Conservation (phyloP, 2,329 filamentous ascomycete genomes). For the Trichoderma harzianum region DNA sequence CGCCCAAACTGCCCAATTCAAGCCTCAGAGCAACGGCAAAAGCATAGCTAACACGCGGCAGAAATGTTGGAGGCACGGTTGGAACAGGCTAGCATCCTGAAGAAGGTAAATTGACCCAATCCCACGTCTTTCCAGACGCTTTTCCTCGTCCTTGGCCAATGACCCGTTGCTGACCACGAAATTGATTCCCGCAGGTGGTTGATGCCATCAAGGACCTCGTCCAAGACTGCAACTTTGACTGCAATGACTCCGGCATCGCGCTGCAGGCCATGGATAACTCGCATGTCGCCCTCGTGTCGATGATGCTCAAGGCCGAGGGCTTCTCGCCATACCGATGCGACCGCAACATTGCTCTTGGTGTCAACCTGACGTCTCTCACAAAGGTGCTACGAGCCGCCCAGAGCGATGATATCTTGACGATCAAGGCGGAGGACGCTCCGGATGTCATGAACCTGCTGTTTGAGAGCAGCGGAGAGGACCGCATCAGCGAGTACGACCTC, state of each 20-base stretch:
- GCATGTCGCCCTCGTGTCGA: conserved; percentile 96
- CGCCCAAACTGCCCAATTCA: neutral
- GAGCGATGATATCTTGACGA: conserved; percentile 88
- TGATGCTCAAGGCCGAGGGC: conserved; percentile 94
- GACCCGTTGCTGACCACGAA: neutral
- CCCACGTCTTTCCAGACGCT: neutral
- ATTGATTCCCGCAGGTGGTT: conserved; percentile 63
- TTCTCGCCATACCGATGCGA: conserved; percentile 97
- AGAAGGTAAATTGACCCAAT: conserved; percentile 65
- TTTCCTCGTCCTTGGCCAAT: neutral
- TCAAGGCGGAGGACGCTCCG: conserved; percentile 96
- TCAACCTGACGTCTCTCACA: conserved; percentile 94
- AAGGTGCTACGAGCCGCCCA: conserved; percentile 95
- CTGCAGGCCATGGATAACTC: conserved; percentile 99
- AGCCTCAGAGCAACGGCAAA: neutral
- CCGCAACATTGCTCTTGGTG: conserved; percentile 95
- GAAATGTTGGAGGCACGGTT: conserved; percentile 94
- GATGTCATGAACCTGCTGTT: conserved; percentile 95
- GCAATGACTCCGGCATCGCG: conserved; percentile 98
- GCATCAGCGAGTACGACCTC: conserved; percentile 97
- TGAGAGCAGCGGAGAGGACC: conserved; percentile 82
- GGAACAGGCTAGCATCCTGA: conserved; percentile 88
- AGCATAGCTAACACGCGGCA: conserved; percentile 25
- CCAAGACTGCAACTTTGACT: conserved; percentile 99
- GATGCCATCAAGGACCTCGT: conserved; percentile 99